These are phyloP conservation scores for Dryas drummondii DNA, from an alignment of 306 rosid genomes.

Conservation along the genomic window DNA sequence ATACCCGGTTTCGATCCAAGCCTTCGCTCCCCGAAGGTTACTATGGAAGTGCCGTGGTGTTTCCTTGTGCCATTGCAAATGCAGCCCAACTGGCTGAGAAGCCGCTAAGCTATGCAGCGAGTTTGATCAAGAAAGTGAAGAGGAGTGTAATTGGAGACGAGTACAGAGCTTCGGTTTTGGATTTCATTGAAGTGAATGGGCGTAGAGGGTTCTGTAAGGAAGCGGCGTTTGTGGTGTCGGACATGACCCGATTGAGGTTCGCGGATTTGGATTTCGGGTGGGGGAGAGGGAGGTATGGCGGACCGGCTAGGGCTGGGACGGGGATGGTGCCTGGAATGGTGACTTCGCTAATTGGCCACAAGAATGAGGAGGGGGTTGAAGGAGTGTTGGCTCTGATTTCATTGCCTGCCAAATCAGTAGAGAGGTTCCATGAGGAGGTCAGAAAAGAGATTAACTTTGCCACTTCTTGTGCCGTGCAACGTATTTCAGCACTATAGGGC, in stretches of 20 bases:
- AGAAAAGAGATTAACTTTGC: conserved; percentile 19
- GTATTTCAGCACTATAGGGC: background rate
- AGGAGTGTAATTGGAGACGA: background rate
- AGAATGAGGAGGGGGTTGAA: conserved; percentile 25
- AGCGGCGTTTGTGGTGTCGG: conserved; percentile 27
- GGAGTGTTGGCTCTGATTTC: conserved; percentile 33
- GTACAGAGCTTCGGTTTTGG: conserved; percentile 28
- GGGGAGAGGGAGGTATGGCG: conserved; percentile 17
- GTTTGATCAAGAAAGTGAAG: conserved; percentile 23
- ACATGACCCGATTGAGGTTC: conserved; percentile 25
- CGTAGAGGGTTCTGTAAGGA: conserved; percentile 19
- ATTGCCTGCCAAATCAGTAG: conserved; percentile 6
- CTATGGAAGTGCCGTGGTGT: conserved; percentile 24
- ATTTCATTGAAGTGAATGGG: conserved; percentile 25
- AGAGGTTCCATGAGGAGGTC: conserved; percentile 16
- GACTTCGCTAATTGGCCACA: conserved; percentile 14
- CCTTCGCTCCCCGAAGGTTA: conserved; percentile 21
- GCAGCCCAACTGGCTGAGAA: conserved; percentile 4
- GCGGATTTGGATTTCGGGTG: conserved; percentile 17
- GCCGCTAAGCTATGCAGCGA: conserved; percentile 11
- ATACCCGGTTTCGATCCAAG: conserved; percentile 11
- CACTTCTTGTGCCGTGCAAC: background rate
- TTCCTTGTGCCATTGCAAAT: conserved; percentile 20
- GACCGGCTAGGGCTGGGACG: conserved; percentile 30
- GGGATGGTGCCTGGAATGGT: conserved; percentile 29